phyloP scores from a whole-genome alignment of 345 rosid genomes.

The Brassica incana region DNA sequence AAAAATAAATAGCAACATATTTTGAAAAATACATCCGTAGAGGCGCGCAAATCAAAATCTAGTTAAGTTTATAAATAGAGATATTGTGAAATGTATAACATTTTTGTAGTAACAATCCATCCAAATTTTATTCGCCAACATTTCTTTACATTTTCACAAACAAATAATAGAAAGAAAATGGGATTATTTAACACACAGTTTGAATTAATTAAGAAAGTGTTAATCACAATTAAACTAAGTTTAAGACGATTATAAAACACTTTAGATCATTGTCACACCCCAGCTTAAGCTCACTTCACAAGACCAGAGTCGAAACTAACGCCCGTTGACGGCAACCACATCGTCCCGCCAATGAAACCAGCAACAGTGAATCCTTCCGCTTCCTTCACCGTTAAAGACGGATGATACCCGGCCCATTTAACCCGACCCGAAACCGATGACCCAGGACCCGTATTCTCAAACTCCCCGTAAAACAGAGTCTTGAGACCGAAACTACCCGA shows the following conservation, averaged over 20 bases:
- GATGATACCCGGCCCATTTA: conserved; percentile 50
- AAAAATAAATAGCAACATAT: too few species aligned
- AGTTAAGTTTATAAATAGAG: not conserved
- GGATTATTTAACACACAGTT: not conserved
- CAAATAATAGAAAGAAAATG: not conserved
- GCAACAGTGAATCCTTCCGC: conserved; percentile 36
- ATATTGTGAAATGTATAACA: not conserved
- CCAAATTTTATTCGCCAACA: not conserved
- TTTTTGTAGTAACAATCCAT: not conserved
- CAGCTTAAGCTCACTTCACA: conserved; percentile 29
- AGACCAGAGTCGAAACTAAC: conserved; percentile 42
- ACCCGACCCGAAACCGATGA: conserved; percentile 51
- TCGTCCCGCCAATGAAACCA: conserved; percentile 27
- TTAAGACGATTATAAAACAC: not conserved
- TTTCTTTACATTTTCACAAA: not conserved
- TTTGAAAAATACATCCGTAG: too few species aligned
- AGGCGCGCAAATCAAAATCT: too few species aligned
- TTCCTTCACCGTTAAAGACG: conserved; percentile 31
- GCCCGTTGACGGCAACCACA: conserved; percentile 43
- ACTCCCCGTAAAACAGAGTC: conserved; percentile 52
- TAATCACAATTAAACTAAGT: conserved; percentile 11
- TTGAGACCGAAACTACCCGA: conserved; percentile 36
- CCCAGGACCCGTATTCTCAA: conserved; percentile 50
- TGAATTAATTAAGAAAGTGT: not conserved
- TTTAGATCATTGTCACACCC: not conserved